Conservation (phyloP, 805 yeast species). For the Hanseniaspora clermontiae region DNA sequence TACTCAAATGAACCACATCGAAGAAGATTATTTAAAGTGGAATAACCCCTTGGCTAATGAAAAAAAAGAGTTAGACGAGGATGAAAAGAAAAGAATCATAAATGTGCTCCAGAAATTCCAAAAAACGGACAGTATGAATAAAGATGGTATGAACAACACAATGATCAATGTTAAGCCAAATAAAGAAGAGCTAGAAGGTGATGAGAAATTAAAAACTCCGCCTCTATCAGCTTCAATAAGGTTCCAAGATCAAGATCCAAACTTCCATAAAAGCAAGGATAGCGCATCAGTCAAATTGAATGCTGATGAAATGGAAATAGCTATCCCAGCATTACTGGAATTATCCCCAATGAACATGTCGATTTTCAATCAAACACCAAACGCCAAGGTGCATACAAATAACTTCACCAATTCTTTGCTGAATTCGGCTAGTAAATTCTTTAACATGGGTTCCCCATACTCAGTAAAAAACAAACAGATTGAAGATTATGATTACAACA, state of each 20-base stretch:
- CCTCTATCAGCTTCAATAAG: constrained; percentile 5
- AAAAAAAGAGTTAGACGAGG: background rate
- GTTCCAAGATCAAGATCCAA: background rate
- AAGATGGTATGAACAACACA: background rate
- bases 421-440: constrained; percentile 8
- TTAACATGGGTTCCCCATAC: constrained; percentile 9
- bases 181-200: background rate
- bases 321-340: constrained; percentile 6
- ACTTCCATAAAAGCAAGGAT: too few species aligned
- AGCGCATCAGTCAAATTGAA: background rate
- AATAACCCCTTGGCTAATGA: constrained; percentile 3
- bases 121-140: background rate
- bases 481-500: constrained; percentile 12
- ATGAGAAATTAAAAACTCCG: constrained; percentile 5
- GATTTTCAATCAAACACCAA: constrained; percentile 7
- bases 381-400: background rate
- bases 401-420: constrained; percentile 2
- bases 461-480: background rate
- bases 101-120: constrained; percentile 2
- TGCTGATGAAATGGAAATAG: constrained; percentile 9
- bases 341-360: constrained; percentile 11
- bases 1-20: background rate
- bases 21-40: constrained; percentile 5
- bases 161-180: background rate
- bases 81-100: constrained; percentile 4